Percentiles rank a stretch among this genome's conserved stretches.
phyloP scores from a whole-genome alignment of 345 rosid species.

The Anacardium occidentale region DNA sequence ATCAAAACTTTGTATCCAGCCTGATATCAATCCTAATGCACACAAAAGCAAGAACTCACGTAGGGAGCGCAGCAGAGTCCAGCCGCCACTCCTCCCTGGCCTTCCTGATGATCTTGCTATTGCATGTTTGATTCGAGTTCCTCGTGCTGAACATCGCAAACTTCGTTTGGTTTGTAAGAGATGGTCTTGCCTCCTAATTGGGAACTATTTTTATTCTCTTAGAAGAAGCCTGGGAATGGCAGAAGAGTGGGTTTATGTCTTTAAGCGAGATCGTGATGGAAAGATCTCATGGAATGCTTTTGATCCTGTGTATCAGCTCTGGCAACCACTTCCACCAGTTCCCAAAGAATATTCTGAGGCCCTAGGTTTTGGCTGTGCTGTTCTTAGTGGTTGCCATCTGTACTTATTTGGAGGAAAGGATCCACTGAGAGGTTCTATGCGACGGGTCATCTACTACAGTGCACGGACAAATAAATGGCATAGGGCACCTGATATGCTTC shows the following conservation, averaged over 20 bases:
- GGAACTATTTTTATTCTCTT: slow-evolving; percentile 72
- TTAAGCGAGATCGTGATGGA: slow-evolving; percentile 89
- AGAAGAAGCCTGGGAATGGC: slow-evolving; percentile 80
- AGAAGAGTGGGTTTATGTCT: slow-evolving; percentile 95
- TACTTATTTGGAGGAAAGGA: slow-evolving; percentile 96
- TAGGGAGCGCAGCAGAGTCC: slow-evolving; percentile 73
- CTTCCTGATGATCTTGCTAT: slow-evolving; percentile 96
- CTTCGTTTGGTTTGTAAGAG: slow-evolving; percentile 82
- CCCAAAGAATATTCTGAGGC: slow-evolving; percentile 90
- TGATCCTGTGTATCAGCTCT: slow-evolving; percentile 73
- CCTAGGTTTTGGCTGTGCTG: slow-evolving; percentile 96
- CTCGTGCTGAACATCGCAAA: slow-evolving; percentile 80
- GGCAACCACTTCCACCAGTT: slow-evolving; percentile 97
- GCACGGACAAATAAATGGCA: slow-evolving; percentile 97
- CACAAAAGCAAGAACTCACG: slow-evolving; percentile 68
- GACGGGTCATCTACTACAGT: slow-evolving; percentile 81
- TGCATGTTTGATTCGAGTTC: slow-evolving; percentile 89
- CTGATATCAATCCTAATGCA: slow-evolving; percentile 91
- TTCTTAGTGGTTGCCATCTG: slow-evolving; percentile 83
- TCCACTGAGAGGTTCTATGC: slow-evolving; percentile 85
- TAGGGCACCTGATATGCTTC: slow-evolving; percentile 93
- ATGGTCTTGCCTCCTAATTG: slow-evolving; percentile 78
- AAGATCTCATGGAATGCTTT: slow-evolving; percentile 90
- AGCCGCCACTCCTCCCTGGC: slow-evolving; percentile 87
- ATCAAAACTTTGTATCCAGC: slow-evolving; percentile 89